Base-by-base conservation (phyloP, 805 yeast species). In the Wickerhamiella occidentalis region DNA sequence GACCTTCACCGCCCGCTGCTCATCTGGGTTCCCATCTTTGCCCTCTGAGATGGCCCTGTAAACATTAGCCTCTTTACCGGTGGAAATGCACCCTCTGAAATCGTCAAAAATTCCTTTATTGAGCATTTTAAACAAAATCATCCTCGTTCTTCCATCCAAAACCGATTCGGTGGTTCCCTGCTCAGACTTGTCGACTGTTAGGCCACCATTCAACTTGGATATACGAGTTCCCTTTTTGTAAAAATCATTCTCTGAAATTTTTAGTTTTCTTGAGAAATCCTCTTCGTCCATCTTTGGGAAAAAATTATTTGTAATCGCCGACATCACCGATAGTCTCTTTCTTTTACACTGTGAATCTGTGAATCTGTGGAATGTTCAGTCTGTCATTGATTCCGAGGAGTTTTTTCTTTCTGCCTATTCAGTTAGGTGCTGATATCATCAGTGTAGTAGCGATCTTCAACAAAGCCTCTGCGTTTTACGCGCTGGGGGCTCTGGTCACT, bases 11-110 rank as follows among this genome's bases (percentile, higher is more conserved):
- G 98, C 98, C 78, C 95, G 53, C 69, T 73, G 52, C 38, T 50
- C 56, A 19, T 37, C 42, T 7, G 38, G 38, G 19, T 7, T 6
- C 6, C 19, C 38, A 17, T 33, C 38, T n/a, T 33, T 15, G 13
- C 30, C 18, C 3, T 35, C 38, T n/a, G 54, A 44, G 2, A 54
- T 58, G 11, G 94, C 96, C 61, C 85, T 90, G 63, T 92, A 92
- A 0, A 92, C 96, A 61, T 92, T 92, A n/a, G 98, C 98, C 65
- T 92, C 99, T 64, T 92, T 92, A 44, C 99, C 99, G 0, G 98
- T 92, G 58, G 92, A 80, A 45, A 92, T 73, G 63, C 97, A 92
- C 11, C 98, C 98, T 58, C 88, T 85, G 58, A 92, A 80, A 56
- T 83, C 78, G 1, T 92, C 78, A 29, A 92, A 77, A 5, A 85